Conservation (phyloP, 2,329 filamentous ascomycete genomes). For the Exophiala bonariae region DNA sequence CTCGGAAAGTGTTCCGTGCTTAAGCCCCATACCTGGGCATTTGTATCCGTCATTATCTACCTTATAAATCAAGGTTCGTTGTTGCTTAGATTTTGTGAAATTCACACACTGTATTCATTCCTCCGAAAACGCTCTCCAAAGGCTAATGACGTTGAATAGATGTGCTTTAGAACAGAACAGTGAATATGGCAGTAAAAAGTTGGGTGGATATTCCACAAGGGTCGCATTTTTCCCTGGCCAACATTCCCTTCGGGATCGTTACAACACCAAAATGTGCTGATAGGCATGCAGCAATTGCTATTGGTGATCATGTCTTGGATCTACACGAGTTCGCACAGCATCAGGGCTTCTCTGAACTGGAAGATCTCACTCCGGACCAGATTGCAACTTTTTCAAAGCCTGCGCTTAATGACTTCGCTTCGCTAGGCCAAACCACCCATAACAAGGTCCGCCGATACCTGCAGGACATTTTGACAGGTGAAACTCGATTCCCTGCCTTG, state of each 20-base stretch:
- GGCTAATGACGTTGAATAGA: no score
- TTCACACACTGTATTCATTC: no score
- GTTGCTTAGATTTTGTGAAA: no score
- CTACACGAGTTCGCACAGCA: slow-evolving; percentile 35
- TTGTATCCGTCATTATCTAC: no score
- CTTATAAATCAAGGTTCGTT: no score
- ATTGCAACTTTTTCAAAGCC: slow-evolving; percentile 62
- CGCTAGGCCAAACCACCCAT: slow-evolving; percentile 67
- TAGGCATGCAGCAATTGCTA: slow-evolving; percentile 6
- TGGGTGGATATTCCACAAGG: slow-evolving; percentile 11
- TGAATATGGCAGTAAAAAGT: not conserved
- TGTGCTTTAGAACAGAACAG: no score
- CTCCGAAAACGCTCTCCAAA: no score
- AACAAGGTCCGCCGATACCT: slow-evolving; percentile 66
- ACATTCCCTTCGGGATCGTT: slow-evolving; percentile 58
- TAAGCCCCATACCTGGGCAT: no score
- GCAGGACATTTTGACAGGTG: slow-evolving; percentile 63
- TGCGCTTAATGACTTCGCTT: slow-evolving; percentile 72
- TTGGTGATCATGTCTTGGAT: slow-evolving; percentile 13
- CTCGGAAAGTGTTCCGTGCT: no score
- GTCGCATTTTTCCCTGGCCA: slow-evolving; percentile 47
- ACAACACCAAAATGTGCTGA: slow-evolving; percentile 32
- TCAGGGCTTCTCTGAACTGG: slow-evolving; percentile 61
- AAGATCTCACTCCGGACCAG: slow-evolving; percentile 45
- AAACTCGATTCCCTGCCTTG: slow-evolving; percentile 60